These are phyloP conservation scores for Priceomyces carsonii DNA, from an alignment of 805 yeast genomes.

Conservation along the genomic window DNA sequence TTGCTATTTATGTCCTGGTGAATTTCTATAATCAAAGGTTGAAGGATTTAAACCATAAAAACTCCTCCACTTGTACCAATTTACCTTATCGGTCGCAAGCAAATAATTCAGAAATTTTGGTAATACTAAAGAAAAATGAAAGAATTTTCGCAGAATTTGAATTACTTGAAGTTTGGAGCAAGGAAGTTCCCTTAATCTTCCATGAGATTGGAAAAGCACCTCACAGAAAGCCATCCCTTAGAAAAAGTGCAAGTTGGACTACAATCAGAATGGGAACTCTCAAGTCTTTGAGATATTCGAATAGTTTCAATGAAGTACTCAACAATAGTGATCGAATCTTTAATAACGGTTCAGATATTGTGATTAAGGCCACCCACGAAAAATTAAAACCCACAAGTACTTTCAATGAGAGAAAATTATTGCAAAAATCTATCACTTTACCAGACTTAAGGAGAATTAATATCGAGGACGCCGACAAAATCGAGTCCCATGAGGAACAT, in stretches of 20 bases:
- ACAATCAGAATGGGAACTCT: slow-evolving; percentile 9
- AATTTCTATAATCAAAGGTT: slow-evolving; percentile 7
- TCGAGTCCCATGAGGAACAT: too few relatives aligned
- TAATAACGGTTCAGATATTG: slow-evolving; percentile 1
- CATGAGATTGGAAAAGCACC: neutral
- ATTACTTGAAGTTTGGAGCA: slow-evolving; percentile 11
- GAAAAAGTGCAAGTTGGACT: slow-evolving; percentile 15
- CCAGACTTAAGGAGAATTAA: too few relatives aligned
- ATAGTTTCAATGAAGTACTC: slow-evolving; percentile 8
- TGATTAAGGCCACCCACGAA: too few relatives aligned
- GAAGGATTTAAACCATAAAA: neutral
- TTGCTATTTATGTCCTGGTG: slow-evolving; percentile 6
- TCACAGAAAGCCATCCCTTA: slow-evolving; percentile 1
- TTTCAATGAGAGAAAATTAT: too few relatives aligned
- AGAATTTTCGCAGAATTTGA: slow-evolving; percentile 9
- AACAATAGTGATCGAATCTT: neutral
- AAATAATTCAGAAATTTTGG: neutral
- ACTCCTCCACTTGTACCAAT: slow-evolving; percentile 4
- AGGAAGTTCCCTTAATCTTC: slow-evolving; percentile 11
- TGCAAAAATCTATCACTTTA: too few relatives aligned
- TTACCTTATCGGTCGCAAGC: neutral
- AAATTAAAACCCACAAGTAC: too few relatives aligned
- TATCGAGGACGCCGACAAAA: too few relatives aligned
- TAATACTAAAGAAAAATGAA: slow-evolving; percentile 10
- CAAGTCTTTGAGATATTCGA: slow-evolving; percentile 5